phyloP scores from a whole-genome alignment of 768 basidiomycete genomes.

The Dioszegia aurantiaca region DNA sequence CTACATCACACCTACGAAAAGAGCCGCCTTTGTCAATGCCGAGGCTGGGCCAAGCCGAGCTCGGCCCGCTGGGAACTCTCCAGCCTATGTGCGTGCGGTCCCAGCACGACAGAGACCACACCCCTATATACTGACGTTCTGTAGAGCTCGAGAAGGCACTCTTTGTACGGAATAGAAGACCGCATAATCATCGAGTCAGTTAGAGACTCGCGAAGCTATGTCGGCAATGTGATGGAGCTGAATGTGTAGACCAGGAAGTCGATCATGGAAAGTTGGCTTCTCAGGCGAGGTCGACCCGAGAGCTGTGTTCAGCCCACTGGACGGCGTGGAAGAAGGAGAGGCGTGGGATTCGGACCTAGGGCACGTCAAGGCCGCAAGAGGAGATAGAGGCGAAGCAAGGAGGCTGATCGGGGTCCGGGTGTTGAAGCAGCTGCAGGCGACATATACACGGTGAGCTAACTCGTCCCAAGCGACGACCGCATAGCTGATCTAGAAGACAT shows the following conservation, averaged over 20 bases:
- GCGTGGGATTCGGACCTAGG: constrained; percentile 46
- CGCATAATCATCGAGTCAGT: constrained; percentile 77
- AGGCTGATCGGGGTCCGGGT: constrained; percentile 67
- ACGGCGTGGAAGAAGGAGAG: constrained; percentile 19
- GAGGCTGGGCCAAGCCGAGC: constrained; percentile 44
- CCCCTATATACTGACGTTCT: too few species aligned
- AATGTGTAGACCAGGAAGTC: constrained; percentile 65
- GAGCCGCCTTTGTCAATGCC: constrained; percentile 29
- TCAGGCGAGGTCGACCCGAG: constrained; percentile 90
- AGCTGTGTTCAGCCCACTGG: constrained; percentile 65
- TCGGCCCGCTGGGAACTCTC: constrained; percentile 39
- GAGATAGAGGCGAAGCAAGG: constrained; percentile 63
- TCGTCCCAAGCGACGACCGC: too few species aligned
- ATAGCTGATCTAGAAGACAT: constrained; percentile 60
- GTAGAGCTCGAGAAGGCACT: constrained; percentile 64
- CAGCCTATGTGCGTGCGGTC: constrained; percentile 39
- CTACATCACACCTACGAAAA: constrained; percentile 38
- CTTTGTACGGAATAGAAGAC: constrained; percentile 94
- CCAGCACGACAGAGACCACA: not conserved
- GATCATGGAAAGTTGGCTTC: constrained; percentile 96
- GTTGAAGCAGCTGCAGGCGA: constrained; percentile 67
- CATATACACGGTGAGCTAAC: constrained; percentile 73
- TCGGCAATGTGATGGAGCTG: not conserved
- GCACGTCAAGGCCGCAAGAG: constrained; percentile 23
- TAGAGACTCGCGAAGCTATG: not conserved